A percentile compares a stretch with the other conserved stretches of the same genome.
Evolutionary conservation across 2,329 filamentous ascomycete species (phyloP).

Genomic region (Apiospora pterosperma): DNA sequence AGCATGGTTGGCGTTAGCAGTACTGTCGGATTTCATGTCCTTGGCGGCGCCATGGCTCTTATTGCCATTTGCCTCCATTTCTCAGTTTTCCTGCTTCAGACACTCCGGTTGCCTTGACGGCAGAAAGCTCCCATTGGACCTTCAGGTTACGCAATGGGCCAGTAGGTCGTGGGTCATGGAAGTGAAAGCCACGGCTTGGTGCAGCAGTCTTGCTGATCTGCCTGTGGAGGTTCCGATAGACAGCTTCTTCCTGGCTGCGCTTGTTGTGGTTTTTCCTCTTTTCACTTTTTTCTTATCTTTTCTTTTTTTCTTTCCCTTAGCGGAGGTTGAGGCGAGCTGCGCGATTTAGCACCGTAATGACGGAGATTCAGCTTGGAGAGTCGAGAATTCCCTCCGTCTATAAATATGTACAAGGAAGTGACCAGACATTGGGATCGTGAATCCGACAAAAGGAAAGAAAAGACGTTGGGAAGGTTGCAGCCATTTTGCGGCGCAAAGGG

Average conservation of each 20-base stretch:
- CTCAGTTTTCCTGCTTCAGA: constrained; percentile 11
- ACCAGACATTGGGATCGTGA: not conserved
- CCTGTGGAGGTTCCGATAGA: constrained; percentile 8
- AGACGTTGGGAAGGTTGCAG: constrained; percentile 2
- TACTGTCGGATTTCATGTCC: constrained; percentile 8
- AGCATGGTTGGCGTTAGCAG: constrained; percentile 8
- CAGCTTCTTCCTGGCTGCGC: not conserved
- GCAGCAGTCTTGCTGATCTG: constrained; percentile 8
- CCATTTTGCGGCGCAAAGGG: constrained; percentile 2
- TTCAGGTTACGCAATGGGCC: constrained; percentile 12
- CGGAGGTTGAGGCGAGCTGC: not conserved
- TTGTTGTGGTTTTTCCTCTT: not conserved
- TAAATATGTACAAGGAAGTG: not conserved
- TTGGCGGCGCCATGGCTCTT: constrained; percentile 9
- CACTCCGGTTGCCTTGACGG: constrained; percentile 7
- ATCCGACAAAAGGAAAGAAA: not conserved
- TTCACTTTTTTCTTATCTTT: not conserved
- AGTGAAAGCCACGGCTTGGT: constrained; percentile 8
- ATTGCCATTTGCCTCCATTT: constrained; percentile 10
- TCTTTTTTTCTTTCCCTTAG: not conserved
- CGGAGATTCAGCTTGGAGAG: not conserved
- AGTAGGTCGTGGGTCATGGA: constrained; percentile 11
- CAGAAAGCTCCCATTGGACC: constrained; percentile 11
- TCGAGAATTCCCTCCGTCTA: not conserved
- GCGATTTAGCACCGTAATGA: not conserved